Base-by-base conservation (phyloP, 345 rosid species). In the Gossypium ekmanianum region DNA sequence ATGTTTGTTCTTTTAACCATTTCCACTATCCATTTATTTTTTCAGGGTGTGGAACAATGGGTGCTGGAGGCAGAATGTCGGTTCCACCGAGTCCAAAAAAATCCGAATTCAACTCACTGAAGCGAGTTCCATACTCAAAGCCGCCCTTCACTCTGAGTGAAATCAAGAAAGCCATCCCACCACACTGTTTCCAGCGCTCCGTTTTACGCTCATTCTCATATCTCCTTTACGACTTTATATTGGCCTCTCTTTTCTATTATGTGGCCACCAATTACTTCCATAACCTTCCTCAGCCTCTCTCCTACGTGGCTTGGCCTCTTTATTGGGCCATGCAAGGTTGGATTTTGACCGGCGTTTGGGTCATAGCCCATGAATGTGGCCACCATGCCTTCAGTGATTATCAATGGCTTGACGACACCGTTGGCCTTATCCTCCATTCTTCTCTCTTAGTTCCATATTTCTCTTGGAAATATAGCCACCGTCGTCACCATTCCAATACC, bases 381-480 rank as follows among this genome's bases (percentile, higher is more conserved):
- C 98, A 94, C 82, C 97, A 94, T 29, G 97, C 98, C 62, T 92
- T 94, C 83, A 94, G 98, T 59, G 93, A 91, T 61, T 88, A 91
- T 81, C 94, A 92, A 3, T 92, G 91, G 97, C 87, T 92, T 0
- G 97, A 94, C 57, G 94, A 94, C 83, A 78, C 84, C 0, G 94
- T 94, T 13, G 98, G 98, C 74, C 87, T 92, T 17, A 45, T 89
- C 83, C 86, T 92, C 75, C 98, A 94, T 79, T 94, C 98, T 1
- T 76, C 68, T 61, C 93, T 94, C 78, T 87, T 92, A 17, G 93
- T 91, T 56, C 98, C 98, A 13, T 92, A 89, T 88, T 94, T 94
- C 79, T 94, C 98, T 1, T 94, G 93, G 93, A 94, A 94, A 51
- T 84, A 88, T 66, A 94, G 98, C 79, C 98, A 94, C 56, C 92